Base-by-base conservation (phyloP, 1,139 yeast genomes). In the Yarrowia galli region DNA sequence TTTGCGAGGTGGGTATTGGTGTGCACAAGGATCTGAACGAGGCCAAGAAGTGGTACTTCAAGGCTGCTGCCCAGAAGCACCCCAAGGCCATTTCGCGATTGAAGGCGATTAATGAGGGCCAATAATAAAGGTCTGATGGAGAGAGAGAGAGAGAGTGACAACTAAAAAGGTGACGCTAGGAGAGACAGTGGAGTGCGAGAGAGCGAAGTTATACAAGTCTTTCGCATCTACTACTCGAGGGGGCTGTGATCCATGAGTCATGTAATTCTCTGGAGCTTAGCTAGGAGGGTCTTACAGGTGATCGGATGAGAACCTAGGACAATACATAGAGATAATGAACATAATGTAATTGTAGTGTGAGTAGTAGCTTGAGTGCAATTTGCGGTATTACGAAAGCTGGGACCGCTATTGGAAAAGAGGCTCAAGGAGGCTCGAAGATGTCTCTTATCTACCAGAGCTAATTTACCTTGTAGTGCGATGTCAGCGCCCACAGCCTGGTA, bases 1-100 rank as follows among this genome's bases (percentile, higher is more conserved):
- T 89, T 74, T 86, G 87, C 69, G 97, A 91, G 77, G 85, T 84
- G 71, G 98, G 98, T 0, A 82, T 91, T 65, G 96, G 96, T 12
- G 84, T 86, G 67, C 79, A 79, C 15, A 77, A 77, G 48, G 83
- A 86, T 72, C 35, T 77, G 38, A 80, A 79, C 18, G 80, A 82
- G 74, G 89, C 91, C 1, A 76, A 77, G 67, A 77, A 79, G 67
- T 88, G 87, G 81, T 88, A 85, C 74, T 78, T 78, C 69, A 81
- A 83, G 68, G 91, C 92, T 18, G 88, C 90, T 0, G 81, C 84
- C 1, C 83, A 85, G 71, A 87, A 88, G 8, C 88, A 85, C 70
- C 66, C 83, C 22, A 84, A 84, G 74, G 89, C 90, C 1, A 73
- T 79, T 25, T 76, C 77, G 43, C 76, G 84, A 69, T 71, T 84